These are phyloP conservation scores for Trametes elegans DNA, from an alignment of 768 basidiomycete species.

Conservation along the genomic window DNA sequence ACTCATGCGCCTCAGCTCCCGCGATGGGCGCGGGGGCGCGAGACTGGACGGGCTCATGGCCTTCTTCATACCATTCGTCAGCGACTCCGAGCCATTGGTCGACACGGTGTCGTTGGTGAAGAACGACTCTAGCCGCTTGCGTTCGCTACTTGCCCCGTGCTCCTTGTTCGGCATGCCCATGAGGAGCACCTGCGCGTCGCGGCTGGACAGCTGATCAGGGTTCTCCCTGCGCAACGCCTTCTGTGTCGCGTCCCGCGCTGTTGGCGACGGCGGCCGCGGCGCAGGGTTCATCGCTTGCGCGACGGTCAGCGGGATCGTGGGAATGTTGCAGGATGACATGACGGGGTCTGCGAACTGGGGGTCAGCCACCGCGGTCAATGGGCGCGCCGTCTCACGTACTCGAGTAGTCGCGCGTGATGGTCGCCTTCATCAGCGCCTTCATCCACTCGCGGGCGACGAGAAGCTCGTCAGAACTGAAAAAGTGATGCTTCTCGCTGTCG, in stretches of 20 bases:
- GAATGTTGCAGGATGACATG: slow-evolving; percentile 94
- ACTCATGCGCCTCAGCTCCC: slow-evolving; percentile 52
- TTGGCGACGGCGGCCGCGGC: slow-evolving; percentile 91
- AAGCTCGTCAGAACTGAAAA: slow-evolving; percentile 91
- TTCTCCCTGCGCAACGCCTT: slow-evolving; percentile 84
- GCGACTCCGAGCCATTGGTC: slow-evolving; percentile 32
- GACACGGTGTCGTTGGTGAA: slow-evolving; percentile 43
- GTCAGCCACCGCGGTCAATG: slow-evolving; percentile 18
- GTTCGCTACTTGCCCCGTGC: slow-evolving; percentile 40
- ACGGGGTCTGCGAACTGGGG: slow-evolving; percentile 65
- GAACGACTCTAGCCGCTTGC: slow-evolving; percentile 53
- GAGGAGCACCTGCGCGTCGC: slow-evolving; percentile 70
- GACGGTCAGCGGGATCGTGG: slow-evolving; percentile 91
- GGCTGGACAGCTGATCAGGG: slow-evolving; percentile 73
- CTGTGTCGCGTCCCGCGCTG: slow-evolving; percentile 84
- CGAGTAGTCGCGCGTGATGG: slow-evolving; percentile 90
- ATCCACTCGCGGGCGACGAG: slow-evolving; percentile 91
- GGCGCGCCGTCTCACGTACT: slow-evolving; percentile 46
- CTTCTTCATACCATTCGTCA: slow-evolving; percentile 18
- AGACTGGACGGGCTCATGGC: slow-evolving; percentile 21
- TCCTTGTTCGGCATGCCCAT: slow-evolving; percentile 53
- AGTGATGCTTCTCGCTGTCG: slow-evolving; percentile 82
- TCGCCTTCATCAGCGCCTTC: slow-evolving; percentile 99
- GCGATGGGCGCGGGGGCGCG: slow-evolving; percentile 65
- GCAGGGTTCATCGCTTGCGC: slow-evolving; percentile 97